Conservation (phyloP, 2,329 filamentous ascomycete species). For the Chrysosporium keratinophilum region DNA sequence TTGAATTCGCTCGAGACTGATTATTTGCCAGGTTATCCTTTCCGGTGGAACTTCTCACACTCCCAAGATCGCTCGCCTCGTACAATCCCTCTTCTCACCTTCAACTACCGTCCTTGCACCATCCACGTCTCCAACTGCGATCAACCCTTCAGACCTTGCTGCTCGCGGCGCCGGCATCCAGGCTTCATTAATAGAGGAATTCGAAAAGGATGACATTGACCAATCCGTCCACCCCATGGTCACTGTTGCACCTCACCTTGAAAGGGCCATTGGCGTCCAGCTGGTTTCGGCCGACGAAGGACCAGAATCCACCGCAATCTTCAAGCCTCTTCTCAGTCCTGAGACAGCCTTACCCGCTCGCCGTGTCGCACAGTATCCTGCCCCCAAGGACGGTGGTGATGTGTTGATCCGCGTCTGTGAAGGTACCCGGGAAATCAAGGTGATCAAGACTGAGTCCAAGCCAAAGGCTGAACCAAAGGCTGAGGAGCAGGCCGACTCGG, state of each 20-base stretch:
- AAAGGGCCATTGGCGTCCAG: slow-evolving; percentile 79
- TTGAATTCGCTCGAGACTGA: slow-evolving; percentile 8
- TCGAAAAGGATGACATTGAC: slow-evolving; percentile 85
- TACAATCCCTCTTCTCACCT: slow-evolving; percentile 69
- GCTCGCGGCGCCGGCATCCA: slow-evolving; percentile 90
- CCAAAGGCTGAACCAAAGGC: slow-evolving; percentile 47
- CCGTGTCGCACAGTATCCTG: slow-evolving; percentile 66
- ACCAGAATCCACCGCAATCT: slow-evolving; percentile 52
- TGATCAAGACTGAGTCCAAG: slow-evolving; percentile 76
- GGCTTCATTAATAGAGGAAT: slow-evolving; percentile 87
- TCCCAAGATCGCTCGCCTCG: slow-evolving; percentile 76
- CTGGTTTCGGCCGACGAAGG: slow-evolving; percentile 40
- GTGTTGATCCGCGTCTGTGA: slow-evolving; percentile 82
- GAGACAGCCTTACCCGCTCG: slow-evolving; percentile 87
- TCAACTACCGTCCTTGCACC: slow-evolving; percentile 71
- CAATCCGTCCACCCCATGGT: slow-evolving; percentile 93
- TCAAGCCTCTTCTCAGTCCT: slow-evolving; percentile 68
- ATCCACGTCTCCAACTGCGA: slow-evolving; percentile 61
- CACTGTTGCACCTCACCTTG: slow-evolving; percentile 83
- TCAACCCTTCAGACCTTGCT: slow-evolving; percentile 88
- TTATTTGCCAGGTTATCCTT: slow-evolving; percentile 57
- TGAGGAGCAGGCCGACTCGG: slow-evolving; percentile 50
- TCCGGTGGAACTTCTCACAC: slow-evolving; percentile 88
- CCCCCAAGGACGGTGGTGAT: slow-evolving; percentile 71
- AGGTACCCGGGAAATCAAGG: slow-evolving; percentile 81